Conservation (phyloP, 225 moss, liverwort and hornwort species). For the Physcomitrellopsis africana region DNA sequence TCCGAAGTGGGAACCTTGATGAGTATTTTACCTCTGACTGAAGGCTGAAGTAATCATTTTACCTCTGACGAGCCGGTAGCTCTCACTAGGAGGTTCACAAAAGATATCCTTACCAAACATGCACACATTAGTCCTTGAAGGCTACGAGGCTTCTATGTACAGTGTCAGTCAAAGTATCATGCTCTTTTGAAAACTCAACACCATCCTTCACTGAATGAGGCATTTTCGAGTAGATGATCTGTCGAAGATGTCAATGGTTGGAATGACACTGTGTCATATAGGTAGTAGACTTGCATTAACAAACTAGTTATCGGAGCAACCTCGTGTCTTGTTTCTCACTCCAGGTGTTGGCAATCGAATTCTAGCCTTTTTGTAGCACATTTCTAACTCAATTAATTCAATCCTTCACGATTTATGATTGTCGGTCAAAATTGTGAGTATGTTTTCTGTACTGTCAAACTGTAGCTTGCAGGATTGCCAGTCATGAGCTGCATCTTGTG, state of each 20-base stretch:
- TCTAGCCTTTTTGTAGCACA: too few species aligned
- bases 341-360: neutral
- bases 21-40: too few species aligned
- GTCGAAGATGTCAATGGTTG: neutral
- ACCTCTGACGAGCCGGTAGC: too few species aligned
- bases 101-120: too few species aligned
- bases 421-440: neutral
- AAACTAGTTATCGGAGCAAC: neutral
- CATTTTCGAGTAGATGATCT: too few species aligned
- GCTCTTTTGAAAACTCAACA: too few species aligned
- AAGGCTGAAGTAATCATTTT: too few species aligned
- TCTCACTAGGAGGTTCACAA: too few species aligned
- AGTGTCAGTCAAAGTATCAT: too few species aligned
- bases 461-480: neutral
- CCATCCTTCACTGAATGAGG: too few species aligned
- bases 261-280: constrained; percentile 16
- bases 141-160: too few species aligned
- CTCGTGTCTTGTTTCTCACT: neutral
- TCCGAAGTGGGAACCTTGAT: constrained; percentile 5
- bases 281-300: neutral
- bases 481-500: neutral
- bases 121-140: too few species aligned
- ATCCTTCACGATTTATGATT: neutral
- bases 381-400: neutral
- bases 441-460: constrained; percentile 13